Conservation (phyloP, 306 rosid species). For the Dryas drummondii region DNA sequence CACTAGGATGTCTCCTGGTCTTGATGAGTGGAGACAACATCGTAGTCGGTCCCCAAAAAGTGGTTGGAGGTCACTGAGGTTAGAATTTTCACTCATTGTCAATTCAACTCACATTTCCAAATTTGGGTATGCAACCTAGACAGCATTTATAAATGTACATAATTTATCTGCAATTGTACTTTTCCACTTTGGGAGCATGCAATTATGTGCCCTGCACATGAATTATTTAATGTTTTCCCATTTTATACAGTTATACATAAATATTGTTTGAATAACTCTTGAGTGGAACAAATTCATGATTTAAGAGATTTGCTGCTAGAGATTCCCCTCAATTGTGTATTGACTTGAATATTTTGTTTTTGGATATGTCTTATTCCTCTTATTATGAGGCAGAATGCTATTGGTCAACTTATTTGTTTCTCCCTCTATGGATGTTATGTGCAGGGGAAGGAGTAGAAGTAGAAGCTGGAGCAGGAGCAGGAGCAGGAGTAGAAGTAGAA, state of each 20-base stretch:
- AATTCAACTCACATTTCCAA: background rate
- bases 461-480: constrained; percentile 39
- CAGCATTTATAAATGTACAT: background rate
- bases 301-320: background rate
- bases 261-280: background rate
- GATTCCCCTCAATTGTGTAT: background rate
- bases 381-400: background rate
- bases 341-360: background rate
- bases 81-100: constrained; percentile 9
- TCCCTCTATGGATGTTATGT: constrained; percentile 24
- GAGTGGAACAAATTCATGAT: background rate
- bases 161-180: too few species aligned
- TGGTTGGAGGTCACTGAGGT: constrained; percentile 76
- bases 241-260: background rate
- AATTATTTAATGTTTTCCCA: background rate
- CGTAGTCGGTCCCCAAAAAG: constrained; percentile 67
- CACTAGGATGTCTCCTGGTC: constrained; percentile 72
- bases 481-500: constrained; percentile 52
- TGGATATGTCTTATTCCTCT: background rate
- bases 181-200: background rate
- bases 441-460: constrained; percentile 31
- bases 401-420: constrained; percentile 33
- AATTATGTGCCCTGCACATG: background rate
- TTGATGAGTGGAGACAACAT: constrained; percentile 65
- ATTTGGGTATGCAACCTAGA: background rate